These are phyloP conservation scores for Metarhizium rileyi DNA, from an alignment of 2,329 filamentous ascomycete species.

Conservation along the genomic window DNA sequence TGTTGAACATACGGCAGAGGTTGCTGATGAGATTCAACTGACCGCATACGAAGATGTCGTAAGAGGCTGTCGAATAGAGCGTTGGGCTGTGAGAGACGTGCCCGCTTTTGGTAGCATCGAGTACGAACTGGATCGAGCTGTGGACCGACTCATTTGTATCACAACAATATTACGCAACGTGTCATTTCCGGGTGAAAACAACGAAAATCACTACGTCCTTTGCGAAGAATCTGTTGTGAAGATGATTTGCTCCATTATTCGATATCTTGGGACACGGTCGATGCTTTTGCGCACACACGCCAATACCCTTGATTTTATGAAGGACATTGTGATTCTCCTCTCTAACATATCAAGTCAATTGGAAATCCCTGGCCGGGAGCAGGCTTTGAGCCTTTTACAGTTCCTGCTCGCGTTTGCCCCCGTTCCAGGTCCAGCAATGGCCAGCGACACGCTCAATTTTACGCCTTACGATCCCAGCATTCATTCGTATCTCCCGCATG, in stretches of 20 bases:
- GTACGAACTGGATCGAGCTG: constrained; percentile 77
- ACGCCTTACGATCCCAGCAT: constrained; percentile 68
- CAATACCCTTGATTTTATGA: constrained; percentile 95
- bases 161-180: constrained; percentile 89
- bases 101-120: constrained; percentile 64
- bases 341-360: constrained; percentile 80
- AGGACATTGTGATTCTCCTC: constrained; percentile 79
- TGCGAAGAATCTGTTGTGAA: constrained; percentile 71
- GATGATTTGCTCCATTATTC: constrained; percentile 73
- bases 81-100: constrained; percentile 60
- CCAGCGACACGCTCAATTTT: constrained; percentile 59
- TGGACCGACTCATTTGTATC: constrained; percentile 80
- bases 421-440: constrained; percentile 53
- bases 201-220: constrained; percentile 61
- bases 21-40: constrained; percentile 78
- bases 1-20: constrained; percentile 74
- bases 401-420: constrained; percentile 89
- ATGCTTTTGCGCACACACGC: constrained; percentile 72
- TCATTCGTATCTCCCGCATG: constrained; percentile 82
- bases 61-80: constrained; percentile 66
- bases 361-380: constrained; percentile 75
- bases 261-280: constrained; percentile 80
- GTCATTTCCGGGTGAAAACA: constrained; percentile 59
- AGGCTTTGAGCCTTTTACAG: constrained; percentile 76
- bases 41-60: constrained; percentile 81